Evolutionary conservation across 768 basidiomycete genomes (phyloP).

Genomic region (Mycena rebaudengoi): DNA sequence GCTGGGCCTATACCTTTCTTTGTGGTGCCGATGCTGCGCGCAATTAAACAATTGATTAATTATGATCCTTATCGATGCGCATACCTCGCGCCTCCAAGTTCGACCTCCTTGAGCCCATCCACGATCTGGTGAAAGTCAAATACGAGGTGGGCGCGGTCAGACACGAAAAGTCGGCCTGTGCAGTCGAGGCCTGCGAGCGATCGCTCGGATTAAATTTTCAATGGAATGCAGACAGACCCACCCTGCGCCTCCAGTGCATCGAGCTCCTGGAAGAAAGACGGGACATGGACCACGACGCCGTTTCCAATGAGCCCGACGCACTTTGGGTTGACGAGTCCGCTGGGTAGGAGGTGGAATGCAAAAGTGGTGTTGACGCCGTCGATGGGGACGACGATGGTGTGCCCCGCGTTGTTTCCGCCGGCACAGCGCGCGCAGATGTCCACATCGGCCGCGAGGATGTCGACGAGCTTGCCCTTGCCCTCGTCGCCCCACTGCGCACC

Average conservation of each 20-base stretch:
- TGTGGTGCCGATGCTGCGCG: conserved; percentile 90
- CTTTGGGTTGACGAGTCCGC: conserved; percentile 90
- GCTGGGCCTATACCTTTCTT: conserved; percentile 99
- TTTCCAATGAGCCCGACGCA: conserved; percentile 91
- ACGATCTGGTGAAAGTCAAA: conserved; percentile 99
- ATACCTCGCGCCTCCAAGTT: conserved; percentile 88
- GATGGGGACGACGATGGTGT: conserved; percentile 91
- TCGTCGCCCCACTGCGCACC: conserved; percentile 95
- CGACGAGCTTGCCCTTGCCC: conserved; percentile 96
- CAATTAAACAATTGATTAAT: conserved; percentile 1
- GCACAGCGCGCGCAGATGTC: conserved; percentile 97
- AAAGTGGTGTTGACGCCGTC: conserved; percentile 82
- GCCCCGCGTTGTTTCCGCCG: conserved; percentile 98
- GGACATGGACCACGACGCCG: conserved; percentile 96
- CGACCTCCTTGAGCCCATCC: conserved; percentile 97
- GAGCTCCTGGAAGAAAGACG: conserved; percentile 93
- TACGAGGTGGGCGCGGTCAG: conserved; percentile 96
- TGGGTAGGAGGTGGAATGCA: conserved; percentile 95
- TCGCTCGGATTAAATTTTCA: no score
- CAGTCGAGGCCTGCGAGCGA: conserved; percentile 83
- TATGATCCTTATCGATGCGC: conserved; percentile 10
- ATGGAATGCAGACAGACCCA: conserved; percentile 37
- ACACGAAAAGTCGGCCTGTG: conserved; percentile 85
- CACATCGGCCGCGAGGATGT: conserved; percentile 88
- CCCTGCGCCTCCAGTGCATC: conserved; percentile 88